Percentiles rank a stretch among this genome's conserved stretches.
phyloP scores from a whole-genome alignment of 2,329 filamentous ascomycete genomes.

The Aspergillus unguis region DNA sequence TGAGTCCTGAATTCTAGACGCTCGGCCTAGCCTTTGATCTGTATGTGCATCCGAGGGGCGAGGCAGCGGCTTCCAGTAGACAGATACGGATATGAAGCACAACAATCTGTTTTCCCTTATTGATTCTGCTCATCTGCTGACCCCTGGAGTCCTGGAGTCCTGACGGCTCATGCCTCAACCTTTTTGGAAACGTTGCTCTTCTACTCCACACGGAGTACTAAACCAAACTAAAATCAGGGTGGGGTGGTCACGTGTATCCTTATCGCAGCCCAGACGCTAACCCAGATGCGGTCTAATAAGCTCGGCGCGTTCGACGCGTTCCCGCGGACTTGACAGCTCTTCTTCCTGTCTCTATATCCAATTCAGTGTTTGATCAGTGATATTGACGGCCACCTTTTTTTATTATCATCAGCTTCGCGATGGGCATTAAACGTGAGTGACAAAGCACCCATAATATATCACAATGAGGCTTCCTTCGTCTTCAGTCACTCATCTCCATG shows the following conservation, averaged over 20 bases:
- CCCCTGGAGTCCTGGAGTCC: not conserved
- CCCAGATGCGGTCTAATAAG: constrained; percentile 20
- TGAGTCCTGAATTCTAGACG: not conserved
- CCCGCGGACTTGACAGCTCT: constrained; percentile 3
- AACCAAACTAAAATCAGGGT: not conserved
- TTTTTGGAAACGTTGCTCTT: no score
- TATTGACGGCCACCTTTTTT: no score
- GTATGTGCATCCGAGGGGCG: constrained; percentile 7
- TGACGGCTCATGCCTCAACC: no score
- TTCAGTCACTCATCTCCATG: not conserved
- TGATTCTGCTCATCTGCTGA: not conserved
- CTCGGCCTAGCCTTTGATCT: constrained; percentile 7
- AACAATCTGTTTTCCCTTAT: not conserved
- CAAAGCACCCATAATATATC: no score
- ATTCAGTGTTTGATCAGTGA: no score
- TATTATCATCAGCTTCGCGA: constrained; percentile 23
- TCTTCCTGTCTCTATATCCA: not conserved
- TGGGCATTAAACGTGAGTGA: constrained; percentile 52
- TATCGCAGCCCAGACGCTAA: constrained; percentile 7
- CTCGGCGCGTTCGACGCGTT: constrained; percentile 22
- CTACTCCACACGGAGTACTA: not conserved
- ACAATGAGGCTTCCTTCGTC: no score
- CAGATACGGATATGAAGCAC: not conserved
- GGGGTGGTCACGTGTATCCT: constrained; percentile 21
- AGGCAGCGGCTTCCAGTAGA: not conserved